Conservation (phyloP, 2,329 filamentous ascomycete genomes). For the Chaetomium sp. region DNA sequence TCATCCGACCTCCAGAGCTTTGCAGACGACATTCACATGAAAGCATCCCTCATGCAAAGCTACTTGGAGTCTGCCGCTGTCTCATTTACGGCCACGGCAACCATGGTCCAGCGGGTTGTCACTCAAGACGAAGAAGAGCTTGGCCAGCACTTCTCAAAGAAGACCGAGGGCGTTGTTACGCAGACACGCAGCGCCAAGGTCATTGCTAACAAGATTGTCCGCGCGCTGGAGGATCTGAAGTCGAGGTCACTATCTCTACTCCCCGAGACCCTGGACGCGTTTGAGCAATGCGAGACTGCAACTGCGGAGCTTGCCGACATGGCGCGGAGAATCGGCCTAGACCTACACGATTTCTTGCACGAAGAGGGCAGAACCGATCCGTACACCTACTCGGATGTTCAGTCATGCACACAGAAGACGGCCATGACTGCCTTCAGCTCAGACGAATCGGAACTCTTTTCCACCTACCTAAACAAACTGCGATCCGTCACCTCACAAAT, state of each 20-base stretch:
- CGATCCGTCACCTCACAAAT: constrained; percentile 65
- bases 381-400: constrained; percentile 67
- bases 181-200: constrained; percentile 84
- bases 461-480: constrained; percentile 67
- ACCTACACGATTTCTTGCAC: constrained; percentile 65
- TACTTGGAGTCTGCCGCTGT: constrained; percentile 77
- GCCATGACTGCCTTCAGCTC: constrained; percentile 54
- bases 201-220: constrained; percentile 74
- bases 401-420: constrained; percentile 62
- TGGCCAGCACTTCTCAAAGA: constrained; percentile 67
- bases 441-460: constrained; percentile 69
- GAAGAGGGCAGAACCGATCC: constrained; percentile 72
- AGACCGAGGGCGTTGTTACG: constrained; percentile 70
- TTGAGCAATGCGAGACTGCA: constrained; percentile 68
- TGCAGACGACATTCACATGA: constrained; percentile 79
- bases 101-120: constrained; percentile 68
- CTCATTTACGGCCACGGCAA: constrained; percentile 63
- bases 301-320: constrained; percentile 68
- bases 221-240: constrained; percentile 76
- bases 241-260: constrained; percentile 72
- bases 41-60: constrained; percentile 73
- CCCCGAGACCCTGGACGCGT: constrained; percentile 66
- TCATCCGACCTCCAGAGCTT: constrained; percentile 69
- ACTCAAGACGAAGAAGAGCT: constrained; percentile 66
- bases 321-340: constrained; percentile 66